Conservation (phyloP, 177 flowering plant species). For the Vitis hybrid region DNA sequence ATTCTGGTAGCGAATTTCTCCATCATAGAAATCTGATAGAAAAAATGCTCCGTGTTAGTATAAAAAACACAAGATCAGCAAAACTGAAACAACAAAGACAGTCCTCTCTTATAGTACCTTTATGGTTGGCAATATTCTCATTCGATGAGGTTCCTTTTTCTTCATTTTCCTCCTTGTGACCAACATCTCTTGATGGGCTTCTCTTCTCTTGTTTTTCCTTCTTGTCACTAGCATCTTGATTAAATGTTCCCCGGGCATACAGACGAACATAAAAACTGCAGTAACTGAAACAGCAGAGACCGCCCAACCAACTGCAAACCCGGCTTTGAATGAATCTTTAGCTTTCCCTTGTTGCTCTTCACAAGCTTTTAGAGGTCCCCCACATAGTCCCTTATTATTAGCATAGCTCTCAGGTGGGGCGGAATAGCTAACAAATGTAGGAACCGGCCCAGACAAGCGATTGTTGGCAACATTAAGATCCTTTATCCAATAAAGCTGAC, state of each 20-base stretch:
- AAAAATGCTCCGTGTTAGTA: background rate
- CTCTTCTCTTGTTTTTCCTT: conserved; percentile 4
- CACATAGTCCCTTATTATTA: conserved; percentile 41
- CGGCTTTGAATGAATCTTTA: background rate
- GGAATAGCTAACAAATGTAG: background rate
- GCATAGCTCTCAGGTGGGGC: background rate
- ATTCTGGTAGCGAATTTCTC: background rate
- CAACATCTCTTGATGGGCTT: background rate
- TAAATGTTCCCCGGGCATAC: background rate
- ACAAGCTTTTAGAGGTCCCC: conserved; percentile 12
- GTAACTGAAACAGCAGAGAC: background rate
- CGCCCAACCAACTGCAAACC: conserved; percentile 6
- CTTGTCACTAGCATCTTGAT: conserved; percentile 3
- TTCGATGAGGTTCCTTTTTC: background rate
- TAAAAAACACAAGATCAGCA: background rate
- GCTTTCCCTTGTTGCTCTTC: background rate
- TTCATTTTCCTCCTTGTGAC: background rate
- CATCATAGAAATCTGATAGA: background rate
- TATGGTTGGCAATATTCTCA: background rate
- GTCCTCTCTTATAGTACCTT: no score
- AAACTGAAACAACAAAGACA: background rate
- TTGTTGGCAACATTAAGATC: conserved; percentile 5
- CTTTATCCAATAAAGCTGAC: background rate
- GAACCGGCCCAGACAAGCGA: background rate
- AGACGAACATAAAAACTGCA: background rate